Conservation (phyloP, 228 moss, liverwort and hornwort genomes). For the Sphagnum fallax region DNA sequence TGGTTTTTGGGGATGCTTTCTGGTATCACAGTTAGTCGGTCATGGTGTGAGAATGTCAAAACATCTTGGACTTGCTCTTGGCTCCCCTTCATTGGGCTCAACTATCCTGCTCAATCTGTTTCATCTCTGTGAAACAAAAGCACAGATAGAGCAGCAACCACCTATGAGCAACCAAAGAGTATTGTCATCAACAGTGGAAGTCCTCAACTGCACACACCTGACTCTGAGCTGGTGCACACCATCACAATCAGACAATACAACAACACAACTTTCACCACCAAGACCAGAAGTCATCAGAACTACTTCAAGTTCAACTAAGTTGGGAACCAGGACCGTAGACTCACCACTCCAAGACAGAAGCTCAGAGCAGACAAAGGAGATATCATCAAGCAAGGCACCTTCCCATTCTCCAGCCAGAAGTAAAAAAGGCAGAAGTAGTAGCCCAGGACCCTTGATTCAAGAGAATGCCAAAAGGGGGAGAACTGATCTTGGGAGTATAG, state of each 20-base stretch:
- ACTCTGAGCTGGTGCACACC: conserved; percentile 71
- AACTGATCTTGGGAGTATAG: conserved; percentile 36
- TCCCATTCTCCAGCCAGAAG: conserved; percentile 58
- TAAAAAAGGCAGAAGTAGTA: conserved; percentile 32
- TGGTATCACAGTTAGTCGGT: conserved; percentile 58
- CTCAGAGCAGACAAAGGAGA: conserved; percentile 5
- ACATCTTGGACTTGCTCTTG: conserved; percentile 62
- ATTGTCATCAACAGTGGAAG: conserved; percentile 25
- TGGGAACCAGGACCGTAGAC: conserved; percentile 29
- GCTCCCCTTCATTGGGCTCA: conserved; percentile 56
- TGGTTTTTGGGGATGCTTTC: too few relatives aligned
- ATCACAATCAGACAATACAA: conserved; percentile 16
- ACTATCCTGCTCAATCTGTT: conserved; percentile 50
- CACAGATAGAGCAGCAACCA: conserved; percentile 3
- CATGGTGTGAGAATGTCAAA: conserved; percentile 76
- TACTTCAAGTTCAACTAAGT: conserved; percentile 40
- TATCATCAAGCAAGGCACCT: conserved; percentile 20
- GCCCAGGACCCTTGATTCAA: conserved; percentile 24
- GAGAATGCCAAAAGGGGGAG: conserved; percentile 24
- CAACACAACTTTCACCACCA: conserved; percentile 32
- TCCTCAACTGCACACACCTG: conserved; percentile 42
- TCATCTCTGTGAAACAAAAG: conserved; percentile 8
- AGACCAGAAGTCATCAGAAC: conserved; percentile 31
- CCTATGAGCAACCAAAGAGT: conserved; percentile 10
- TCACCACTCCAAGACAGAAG: conserved; percentile 39